These are phyloP conservation scores for Candida saitoana DNA, from an alignment of 805 yeast species.

Conservation along the genomic window DNA sequence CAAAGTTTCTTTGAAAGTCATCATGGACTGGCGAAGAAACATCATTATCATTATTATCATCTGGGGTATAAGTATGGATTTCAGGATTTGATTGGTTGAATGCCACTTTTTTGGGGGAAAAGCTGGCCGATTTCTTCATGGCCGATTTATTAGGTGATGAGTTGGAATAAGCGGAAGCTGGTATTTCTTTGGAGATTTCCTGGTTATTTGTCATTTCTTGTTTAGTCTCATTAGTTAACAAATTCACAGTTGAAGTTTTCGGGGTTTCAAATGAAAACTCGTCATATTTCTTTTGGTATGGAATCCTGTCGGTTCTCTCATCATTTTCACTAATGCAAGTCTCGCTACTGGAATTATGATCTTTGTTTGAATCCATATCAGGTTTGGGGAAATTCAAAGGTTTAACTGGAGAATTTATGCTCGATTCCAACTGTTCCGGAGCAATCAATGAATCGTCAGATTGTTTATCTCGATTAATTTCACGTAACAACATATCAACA, in stretches of 20 bases:
- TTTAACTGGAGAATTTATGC: constrained; percentile 26
- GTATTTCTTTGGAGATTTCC: not conserved
- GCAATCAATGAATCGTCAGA: not conserved
- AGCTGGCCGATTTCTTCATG: constrained; percentile 25
- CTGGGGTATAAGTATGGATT: constrained; percentile 25
- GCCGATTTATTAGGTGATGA: constrained; percentile 33
- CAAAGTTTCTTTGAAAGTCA: constrained; percentile 10
- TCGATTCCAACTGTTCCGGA: constrained; percentile 9
- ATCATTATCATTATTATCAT: not conserved
- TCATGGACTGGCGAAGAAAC: constrained; percentile 5
- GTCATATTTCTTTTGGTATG: constrained; percentile 13
- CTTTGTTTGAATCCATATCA: constrained; percentile 16
- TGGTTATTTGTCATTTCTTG: constrained; percentile 1
- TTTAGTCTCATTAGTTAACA: constrained; percentile 1
- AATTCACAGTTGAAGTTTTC: constrained; percentile 16
- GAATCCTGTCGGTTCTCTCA: constrained; percentile 11
- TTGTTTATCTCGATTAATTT: constrained; percentile 16
- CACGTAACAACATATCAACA: constrained; percentile 26
- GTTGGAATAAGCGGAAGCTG: not conserved
- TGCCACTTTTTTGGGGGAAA: constrained; percentile 38
- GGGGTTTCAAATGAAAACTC: constrained; percentile 26
- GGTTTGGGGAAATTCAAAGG: constrained; percentile 27
- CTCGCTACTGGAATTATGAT: constrained; percentile 38
- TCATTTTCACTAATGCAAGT: constrained; percentile 37
- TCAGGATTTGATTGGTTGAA: constrained; percentile 28